These are phyloP conservation scores for Actinomortierella ambigua DNA, from an alignment of 371 early-diverging fungal genomes.

Conservation along the genomic window DNA sequence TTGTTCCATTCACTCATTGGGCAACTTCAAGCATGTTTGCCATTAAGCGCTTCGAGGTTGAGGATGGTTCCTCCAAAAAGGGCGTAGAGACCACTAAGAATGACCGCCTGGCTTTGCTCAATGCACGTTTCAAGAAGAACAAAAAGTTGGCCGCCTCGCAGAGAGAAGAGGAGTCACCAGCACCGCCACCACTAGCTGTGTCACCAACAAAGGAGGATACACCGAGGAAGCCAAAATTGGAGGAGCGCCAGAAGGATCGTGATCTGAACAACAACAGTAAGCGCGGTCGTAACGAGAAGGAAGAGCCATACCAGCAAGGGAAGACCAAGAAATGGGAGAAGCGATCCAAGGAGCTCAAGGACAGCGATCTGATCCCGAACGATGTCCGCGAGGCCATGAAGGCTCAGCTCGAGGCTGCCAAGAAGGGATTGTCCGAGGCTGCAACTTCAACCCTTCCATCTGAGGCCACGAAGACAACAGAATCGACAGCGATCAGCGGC, in stretches of 20 bases:
- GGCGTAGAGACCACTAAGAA: conserved; percentile 1
- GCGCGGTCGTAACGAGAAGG: neutral
- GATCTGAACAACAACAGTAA: neutral
- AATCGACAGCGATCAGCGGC: no score
- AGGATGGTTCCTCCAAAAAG: conserved; percentile 12
- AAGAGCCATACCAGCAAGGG: conserved; percentile 1
- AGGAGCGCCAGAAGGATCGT: conserved; percentile 1
- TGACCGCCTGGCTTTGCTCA: conserved; percentile 35
- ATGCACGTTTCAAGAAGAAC: conserved; percentile 37
- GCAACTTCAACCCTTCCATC: no score
- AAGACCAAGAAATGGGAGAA: conserved; percentile 40
- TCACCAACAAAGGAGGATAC: no score
- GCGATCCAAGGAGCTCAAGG: conserved; percentile 34
- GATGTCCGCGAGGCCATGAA: conserved; percentile 41
- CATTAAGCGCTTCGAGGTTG: conserved; percentile 40
- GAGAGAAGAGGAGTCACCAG: neutral
- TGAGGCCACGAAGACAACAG: no score
- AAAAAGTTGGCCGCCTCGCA: neutral
- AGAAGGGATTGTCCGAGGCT: no score
- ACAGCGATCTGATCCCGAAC: conserved; percentile 38
- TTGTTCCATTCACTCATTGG: no score
- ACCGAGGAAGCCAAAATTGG: conserved; percentile 3
- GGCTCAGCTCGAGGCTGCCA: conserved; percentile 32
- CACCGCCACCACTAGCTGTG: conserved; percentile 5
- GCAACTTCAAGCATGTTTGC: no score